Base-by-base conservation (phyloP, 805 yeast genomes). In the Barnettozyma populi region DNA sequence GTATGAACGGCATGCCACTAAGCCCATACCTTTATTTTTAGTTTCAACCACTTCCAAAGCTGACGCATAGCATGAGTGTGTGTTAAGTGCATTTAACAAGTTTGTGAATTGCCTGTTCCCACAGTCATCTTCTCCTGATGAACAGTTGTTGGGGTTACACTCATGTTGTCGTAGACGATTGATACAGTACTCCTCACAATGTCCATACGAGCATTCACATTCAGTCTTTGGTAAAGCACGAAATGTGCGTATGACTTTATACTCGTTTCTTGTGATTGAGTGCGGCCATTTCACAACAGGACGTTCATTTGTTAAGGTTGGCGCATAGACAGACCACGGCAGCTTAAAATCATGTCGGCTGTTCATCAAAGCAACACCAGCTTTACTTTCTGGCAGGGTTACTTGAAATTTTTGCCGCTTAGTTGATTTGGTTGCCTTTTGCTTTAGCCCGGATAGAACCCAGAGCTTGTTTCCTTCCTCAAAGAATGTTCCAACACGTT, bases 61-160 rank as follows among this genome's bases (percentile, higher is more conserved):
- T 8, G 47, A 43, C 4, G 66, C 62, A 52, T 57, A 64, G 18
- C 1, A 34, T 10, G 41, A 50, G 18, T 41, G 54, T 36, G 36
- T 29, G 1, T 48, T 47, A 4, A 60, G 44, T 18, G 47, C 55
- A 21, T 48, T 44, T 7, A 53, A 23, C 16, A 66, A 50, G 18
- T 50, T 51, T 24, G 63, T 61, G 39, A 71, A 57, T n/a, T 60
- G 61, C n/a, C 74, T 53, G 46, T 70, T 71, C 5, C 71, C 71
- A 52, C 74, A 71, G 46, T 67, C 62, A 4, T 43, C 43, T 3
- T 43, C 34, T 2, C 66, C 67, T 39, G 60, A 55, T 0, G 65
- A 61, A 53, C 74, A 71, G 47, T 56, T 60, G 2, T 37, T 20
- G 1, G 60, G 27, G 25, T 63, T 62, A 41, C 75, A 71, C 51